Evolutionary conservation across 148 eudicot genomes (phyloP).

Genomic region (Heliamphora exappendiculata): DNA sequence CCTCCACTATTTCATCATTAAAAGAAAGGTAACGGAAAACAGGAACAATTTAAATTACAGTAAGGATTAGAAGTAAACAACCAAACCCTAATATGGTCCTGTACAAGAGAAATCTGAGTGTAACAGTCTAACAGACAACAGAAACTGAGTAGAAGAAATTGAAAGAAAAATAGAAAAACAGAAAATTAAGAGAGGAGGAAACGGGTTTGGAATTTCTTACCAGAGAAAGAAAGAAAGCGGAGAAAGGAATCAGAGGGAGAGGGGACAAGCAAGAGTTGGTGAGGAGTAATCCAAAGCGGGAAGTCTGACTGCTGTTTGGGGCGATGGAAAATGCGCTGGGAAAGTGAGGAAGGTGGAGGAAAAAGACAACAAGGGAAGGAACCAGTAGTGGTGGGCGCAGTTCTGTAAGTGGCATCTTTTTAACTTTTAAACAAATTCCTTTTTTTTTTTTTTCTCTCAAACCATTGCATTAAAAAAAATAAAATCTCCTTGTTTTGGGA

Average conservation of each 20-base stretch:
- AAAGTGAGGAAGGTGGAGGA: constrained; percentile 3
- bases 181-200: neutral
- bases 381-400: neutral
- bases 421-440: no score
- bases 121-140: neutral
- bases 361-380: neutral
- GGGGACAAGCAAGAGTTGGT: neutral
- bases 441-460: neutral
- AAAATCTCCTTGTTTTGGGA: no score
- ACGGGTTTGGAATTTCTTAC: neutral
- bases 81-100: constrained; percentile 1
- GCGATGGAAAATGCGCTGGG: constrained; percentile 6
- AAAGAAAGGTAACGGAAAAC: neutral
- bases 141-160: neutral
- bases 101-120: neutral
- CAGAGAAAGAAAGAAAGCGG: neutral
- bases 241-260: neutral
- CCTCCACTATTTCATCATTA: neutral
- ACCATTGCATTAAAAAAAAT: no score
- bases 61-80: neutral
- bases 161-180: neutral
- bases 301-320: neutral
- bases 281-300: neutral
- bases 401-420: neutral
- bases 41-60: neutral